A percentile compares a stretch with the other conserved stretches of the same genome.
Conservation (phyloP, 768 basidiomycete species). For the Termitomyces sp. region DNA sequence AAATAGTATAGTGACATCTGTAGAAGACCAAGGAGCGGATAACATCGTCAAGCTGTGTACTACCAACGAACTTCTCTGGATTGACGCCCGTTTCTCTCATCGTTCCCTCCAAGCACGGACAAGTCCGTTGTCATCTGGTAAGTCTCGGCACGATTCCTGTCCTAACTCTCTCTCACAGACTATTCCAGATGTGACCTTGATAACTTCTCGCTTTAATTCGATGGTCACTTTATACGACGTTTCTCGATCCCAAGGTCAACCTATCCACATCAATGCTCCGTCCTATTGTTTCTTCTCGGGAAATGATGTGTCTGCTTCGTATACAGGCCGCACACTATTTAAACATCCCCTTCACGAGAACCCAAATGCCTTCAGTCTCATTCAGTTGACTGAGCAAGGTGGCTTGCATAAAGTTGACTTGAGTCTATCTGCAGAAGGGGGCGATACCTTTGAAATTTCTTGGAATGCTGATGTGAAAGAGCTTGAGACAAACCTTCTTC, state of each 20-base stretch:
- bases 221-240: conserved; percentile 67
- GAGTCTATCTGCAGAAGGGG: conserved; percentile 10
- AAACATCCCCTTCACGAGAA: conserved; percentile 22
- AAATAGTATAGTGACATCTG: conserved; percentile 46
- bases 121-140: conserved; percentile 27
- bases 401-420: conserved; percentile 43
- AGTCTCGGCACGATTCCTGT: conserved; percentile 17
- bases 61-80: conserved; percentile 64
- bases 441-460: conserved; percentile 20
- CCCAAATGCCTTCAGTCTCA: conserved; percentile 28
- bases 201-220: conserved; percentile 58
- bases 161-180: background rate
- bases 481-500: conserved; percentile 27
- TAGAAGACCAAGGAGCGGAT: conserved; percentile 41
- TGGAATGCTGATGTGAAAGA: conserved; percentile 39
- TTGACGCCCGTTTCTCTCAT: conserved; percentile 63
- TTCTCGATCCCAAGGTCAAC: conserved; percentile 32
- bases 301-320: conserved; percentile 18
- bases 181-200: conserved; percentile 46
- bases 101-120: conserved; percentile 48
- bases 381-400: conserved; percentile 47
- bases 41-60: conserved; percentile 52
- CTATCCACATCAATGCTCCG: conserved; percentile 39
- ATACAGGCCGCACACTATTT: conserved; percentile 32
- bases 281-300: conserved; percentile 43